Percentiles rank a stretch among this genome's conserved stretches.
phyloP scores from a whole-genome alignment of 176 grass and related monocot species.

The Puccinellia tenuiflora region DNA sequence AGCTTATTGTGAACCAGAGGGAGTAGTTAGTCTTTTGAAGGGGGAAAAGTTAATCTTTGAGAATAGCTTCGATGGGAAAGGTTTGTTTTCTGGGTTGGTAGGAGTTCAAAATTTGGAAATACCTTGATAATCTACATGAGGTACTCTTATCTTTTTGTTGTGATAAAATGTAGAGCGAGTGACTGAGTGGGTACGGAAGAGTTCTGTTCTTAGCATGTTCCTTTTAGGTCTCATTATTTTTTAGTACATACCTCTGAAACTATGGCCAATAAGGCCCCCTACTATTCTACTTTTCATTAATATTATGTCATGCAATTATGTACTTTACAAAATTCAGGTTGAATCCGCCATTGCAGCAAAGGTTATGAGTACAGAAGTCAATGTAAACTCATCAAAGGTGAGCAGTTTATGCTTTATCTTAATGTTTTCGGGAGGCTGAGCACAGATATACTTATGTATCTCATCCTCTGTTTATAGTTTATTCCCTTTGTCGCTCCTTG shows the following conservation, averaged over 20 bases:
- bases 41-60: neutral
- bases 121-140: neutral
- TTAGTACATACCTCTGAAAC: neutral
- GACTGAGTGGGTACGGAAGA: neutral
- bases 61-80: neutral
- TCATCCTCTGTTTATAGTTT: neutral
- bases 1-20: neutral
- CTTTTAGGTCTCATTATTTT: neutral
- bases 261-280: neutral
- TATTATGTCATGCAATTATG: neutral
- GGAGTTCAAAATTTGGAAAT: neutral
- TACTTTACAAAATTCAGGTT: constrained; percentile 54
- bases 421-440: neutral
- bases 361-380: constrained; percentile 44
- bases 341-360: constrained; percentile 59
- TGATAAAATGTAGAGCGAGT: neutral
- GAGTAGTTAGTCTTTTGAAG: neutral
- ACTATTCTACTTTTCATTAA: neutral
- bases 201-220: neutral
- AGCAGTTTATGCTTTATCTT: constrained; percentile 18
- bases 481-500: neutral
- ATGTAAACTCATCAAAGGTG: constrained; percentile 61
- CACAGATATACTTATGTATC: neutral
- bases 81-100: neutral
- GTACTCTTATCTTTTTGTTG: neutral